phyloP scores from a whole-genome alignment of 306 rosid genomes.

The barrel medic (Medicago truncatula) region DNA sequence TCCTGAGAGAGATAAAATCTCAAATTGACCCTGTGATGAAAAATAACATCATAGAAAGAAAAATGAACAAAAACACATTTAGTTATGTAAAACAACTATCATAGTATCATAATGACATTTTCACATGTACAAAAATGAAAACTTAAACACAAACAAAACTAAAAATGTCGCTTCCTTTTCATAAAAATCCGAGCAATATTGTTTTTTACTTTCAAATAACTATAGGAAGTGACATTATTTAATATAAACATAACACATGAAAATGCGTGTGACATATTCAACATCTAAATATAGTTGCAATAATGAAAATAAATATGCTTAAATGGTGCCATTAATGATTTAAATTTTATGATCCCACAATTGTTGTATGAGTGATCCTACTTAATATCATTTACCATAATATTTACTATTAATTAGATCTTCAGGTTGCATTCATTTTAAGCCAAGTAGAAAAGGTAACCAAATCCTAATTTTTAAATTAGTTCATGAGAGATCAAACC shows the following conservation, averaged over 20 bases:
- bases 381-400: too few species aligned
- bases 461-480: too few species aligned
- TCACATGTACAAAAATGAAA: background rate
- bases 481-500: too few species aligned
- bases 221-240: background rate
- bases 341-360: too few species aligned
- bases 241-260: too few species aligned
- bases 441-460: too few species aligned
- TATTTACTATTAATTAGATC: too few species aligned
- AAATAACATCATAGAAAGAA: conserved; percentile 26
- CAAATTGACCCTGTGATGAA: conserved; percentile 70
- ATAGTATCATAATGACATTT: conserved; percentile 19
- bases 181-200: background rate
- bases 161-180: background rate
- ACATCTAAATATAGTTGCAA: conserved; percentile 11
- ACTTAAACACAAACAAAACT: background rate
- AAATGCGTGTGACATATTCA: background rate
- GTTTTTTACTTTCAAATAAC: background rate
- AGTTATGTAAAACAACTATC: background rate
- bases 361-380: too few species aligned
- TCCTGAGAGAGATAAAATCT: conserved; percentile 71
- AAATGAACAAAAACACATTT: conserved; percentile 6
- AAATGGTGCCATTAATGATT: too few species aligned
- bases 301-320: background rate
- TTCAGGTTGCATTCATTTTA: too few species aligned